phyloP scores from a whole-genome alignment of 352 stramenopile genomes.

The Globisporangium cederbergense region DNA sequence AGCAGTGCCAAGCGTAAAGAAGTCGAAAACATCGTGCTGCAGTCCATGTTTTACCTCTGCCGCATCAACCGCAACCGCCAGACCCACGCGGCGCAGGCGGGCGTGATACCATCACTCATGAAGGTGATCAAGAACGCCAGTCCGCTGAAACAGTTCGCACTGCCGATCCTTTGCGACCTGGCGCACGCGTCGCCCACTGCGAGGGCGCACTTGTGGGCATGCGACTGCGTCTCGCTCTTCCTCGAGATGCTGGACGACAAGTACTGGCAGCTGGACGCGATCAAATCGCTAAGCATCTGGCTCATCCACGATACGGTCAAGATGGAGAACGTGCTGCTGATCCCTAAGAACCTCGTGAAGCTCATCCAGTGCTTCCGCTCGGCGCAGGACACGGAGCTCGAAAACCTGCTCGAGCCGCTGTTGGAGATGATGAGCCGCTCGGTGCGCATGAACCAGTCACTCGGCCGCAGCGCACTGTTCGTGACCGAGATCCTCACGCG shows the following conservation, averaged over 20 bases:
- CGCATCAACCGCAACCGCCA: constrained; percentile 90
- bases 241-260: constrained; percentile 85
- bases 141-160: constrained; percentile 90
- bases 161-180: constrained; percentile 90
- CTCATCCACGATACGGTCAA: constrained; percentile 80
- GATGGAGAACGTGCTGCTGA: constrained; percentile 77
- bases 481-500: constrained; percentile 81
- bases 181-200: constrained; percentile 86
- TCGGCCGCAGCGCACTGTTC: constrained; percentile 83
- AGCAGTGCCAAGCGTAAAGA: constrained; percentile 60
- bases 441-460: constrained; percentile 77
- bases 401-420: constrained; percentile 76
- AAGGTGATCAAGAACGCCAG: constrained; percentile 80
- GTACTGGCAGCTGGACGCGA: constrained; percentile 88
- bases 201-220: constrained; percentile 82
- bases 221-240: constrained; percentile 81
- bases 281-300: constrained; percentile 88
- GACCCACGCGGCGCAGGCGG: constrained; percentile 84
- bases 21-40: constrained; percentile 89
- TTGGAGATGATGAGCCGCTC: constrained; percentile 79
- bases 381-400: constrained; percentile 66
- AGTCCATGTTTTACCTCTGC: constrained; percentile 92
- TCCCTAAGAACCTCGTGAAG: constrained; percentile 61
- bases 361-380: constrained; percentile 69
- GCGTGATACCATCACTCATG: constrained; percentile 89